Percentiles rank a stretch among this genome's conserved stretches.
phyloP scores from a whole-genome alignment of 164 flowering plant species.

The Aristolochia contorta region DNA sequence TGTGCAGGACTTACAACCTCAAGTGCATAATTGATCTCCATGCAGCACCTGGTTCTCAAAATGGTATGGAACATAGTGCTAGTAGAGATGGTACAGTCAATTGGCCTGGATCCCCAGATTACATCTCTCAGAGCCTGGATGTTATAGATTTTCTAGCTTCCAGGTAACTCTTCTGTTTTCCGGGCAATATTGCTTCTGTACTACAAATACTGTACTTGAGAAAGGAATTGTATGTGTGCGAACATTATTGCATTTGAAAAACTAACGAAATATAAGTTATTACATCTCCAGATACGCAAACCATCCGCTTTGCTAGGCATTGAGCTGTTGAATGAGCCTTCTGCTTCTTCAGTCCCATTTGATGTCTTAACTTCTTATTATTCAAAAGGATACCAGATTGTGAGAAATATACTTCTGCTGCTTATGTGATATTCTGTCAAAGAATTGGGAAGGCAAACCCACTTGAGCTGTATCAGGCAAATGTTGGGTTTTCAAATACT shows the following conservation, averaged over 20 bases:
- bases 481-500: constrained; percentile 45
- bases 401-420: constrained; percentile 60
- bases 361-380: constrained; percentile 57
- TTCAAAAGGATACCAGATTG: constrained; percentile 62
- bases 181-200: too few species aligned
- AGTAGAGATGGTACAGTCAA: constrained; percentile 70
- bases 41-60: constrained; percentile 93
- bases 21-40: constrained; percentile 90
- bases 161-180: constrained; percentile 28
- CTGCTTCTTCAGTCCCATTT: constrained; percentile 50
- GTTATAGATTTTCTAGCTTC: constrained; percentile 74
- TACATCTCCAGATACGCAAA: constrained; percentile 50
- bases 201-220: not conserved
- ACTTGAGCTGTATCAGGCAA: constrained; percentile 61
- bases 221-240: not conserved
- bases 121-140: constrained; percentile 57
- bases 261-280: constrained; percentile 1
- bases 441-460: constrained; percentile 89
- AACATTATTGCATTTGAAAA: not conserved
- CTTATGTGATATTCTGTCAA: constrained; percentile 75
- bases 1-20: constrained; percentile 50
- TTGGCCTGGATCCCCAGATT: constrained; percentile 53
- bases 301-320: constrained; percentile 71
- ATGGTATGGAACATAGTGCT: constrained; percentile 91
- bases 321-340: constrained; percentile 82